Percentiles rank a stretch among this genome's conserved stretches.
Evolutionary conservation across 2,329 filamentous ascomycete species (phyloP).

Genomic region (Pestalotiopsis sp.): DNA sequence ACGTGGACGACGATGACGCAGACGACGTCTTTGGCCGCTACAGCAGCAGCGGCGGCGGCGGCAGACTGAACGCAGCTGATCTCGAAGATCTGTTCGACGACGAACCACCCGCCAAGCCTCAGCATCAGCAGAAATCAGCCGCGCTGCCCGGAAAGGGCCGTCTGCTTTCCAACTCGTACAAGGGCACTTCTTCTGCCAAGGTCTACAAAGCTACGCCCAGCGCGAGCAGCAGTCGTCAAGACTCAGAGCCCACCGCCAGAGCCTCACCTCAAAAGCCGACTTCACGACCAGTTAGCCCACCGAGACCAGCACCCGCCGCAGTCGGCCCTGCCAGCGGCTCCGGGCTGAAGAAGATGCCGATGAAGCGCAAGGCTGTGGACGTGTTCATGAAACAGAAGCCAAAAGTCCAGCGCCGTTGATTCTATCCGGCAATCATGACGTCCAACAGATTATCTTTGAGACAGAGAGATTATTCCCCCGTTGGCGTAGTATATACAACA

Average conservation of each 20-base stretch:
- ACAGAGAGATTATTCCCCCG: background rate
- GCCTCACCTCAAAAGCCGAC: background rate
- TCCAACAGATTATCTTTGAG: background rate
- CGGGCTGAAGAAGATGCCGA: constrained; percentile 17
- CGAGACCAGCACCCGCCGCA: constrained; percentile 14
- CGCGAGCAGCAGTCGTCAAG: background rate
- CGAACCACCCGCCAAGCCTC: constrained; percentile 13
- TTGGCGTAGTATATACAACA: background rate
- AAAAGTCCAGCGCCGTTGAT: constrained; percentile 29
- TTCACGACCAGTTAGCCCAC: constrained; percentile 1
- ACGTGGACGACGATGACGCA: constrained; percentile 27
- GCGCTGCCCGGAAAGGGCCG: constrained; percentile 12
- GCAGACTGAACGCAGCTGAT: constrained; percentile 24
- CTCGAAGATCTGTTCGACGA: constrained; percentile 25
- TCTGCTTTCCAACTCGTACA: background rate
- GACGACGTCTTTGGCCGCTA: constrained; percentile 15
- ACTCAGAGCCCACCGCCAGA: background rate
- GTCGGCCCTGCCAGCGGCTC: constrained; percentile 12
- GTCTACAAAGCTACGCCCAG: background rate
- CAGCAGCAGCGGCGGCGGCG: constrained; percentile 3
- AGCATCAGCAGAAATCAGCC: constrained; percentile 4
- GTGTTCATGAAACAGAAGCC: constrained; percentile 54
- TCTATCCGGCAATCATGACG: background rate
- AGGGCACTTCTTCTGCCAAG: background rate
- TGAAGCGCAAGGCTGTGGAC: constrained; percentile 48